Conservation (phyloP, 2,329 filamentous ascomycete genomes). For the Neurospora sp. region DNA sequence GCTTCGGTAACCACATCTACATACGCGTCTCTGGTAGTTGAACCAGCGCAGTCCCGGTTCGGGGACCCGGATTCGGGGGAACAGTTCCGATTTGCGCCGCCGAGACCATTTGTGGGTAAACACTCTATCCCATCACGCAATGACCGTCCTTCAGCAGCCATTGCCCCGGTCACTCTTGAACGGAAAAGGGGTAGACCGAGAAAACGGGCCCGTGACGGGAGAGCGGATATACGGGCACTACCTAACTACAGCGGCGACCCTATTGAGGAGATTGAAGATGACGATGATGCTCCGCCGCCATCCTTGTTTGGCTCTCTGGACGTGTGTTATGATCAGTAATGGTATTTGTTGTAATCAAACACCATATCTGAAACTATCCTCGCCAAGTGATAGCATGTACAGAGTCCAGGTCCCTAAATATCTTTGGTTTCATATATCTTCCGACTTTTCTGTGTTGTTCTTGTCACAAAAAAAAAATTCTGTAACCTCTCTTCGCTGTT, state of each 20-base stretch:
- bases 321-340: not conserved
- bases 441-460: not conserved
- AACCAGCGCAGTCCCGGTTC: constrained; percentile 8
- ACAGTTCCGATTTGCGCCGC: constrained; percentile 19
- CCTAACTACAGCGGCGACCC: constrained; percentile 22
- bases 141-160: not conserved
- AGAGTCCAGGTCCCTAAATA: not conserved
- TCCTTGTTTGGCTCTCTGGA: constrained; percentile 20
- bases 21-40: constrained; percentile 4
- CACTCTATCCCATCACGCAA: constrained; percentile 8
- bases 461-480: not conserved
- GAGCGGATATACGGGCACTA: constrained; percentile 20
- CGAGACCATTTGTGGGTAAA: constrained; percentile 21
- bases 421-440: not conserved
- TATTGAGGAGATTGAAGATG: constrained; percentile 22
- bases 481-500: not conserved
- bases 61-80: constrained; percentile 7
- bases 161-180: constrained; percentile 3
- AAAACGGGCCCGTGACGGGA: constrained; percentile 15
- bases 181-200: constrained; percentile 12
- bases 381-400: not conserved
- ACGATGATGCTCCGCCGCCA: constrained; percentile 4
- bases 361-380: not conserved
- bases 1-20: constrained; percentile 6
- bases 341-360: not conserved